Evolutionary conservation across 179 eudicot genomes (phyloP).

Genomic region (Actinidia polygama): DNA sequence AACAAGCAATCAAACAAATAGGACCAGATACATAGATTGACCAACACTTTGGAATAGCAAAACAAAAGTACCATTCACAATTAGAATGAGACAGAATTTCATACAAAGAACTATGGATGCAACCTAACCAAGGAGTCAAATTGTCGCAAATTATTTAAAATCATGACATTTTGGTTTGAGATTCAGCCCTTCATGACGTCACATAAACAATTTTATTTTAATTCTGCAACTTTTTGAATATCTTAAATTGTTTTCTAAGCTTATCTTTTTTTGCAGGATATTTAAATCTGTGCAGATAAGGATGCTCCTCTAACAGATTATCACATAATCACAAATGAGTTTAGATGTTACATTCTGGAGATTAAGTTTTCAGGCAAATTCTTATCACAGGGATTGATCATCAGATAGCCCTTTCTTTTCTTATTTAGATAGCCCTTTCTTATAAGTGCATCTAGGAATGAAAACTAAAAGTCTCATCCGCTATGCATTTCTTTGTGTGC

Average conservation of each 20-base stretch:
- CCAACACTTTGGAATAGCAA: too few species aligned
- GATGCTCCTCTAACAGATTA: background rate
- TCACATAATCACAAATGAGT: background rate
- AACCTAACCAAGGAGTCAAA: background rate
- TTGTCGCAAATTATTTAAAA: background rate
- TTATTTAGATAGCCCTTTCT: background rate
- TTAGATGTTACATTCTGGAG: background rate
- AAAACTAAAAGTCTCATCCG: background rate
- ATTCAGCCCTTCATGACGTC: background rate
- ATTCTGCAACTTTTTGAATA: background rate
- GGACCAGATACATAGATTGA: too few species aligned
- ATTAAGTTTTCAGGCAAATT: background rate
- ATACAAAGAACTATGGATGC: background rate
- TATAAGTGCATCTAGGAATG: background rate
- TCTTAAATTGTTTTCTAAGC: background rate
- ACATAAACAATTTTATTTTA: background rate
- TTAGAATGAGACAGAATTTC: background rate
- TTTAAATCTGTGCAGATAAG: background rate
- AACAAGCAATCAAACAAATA: too few species aligned
- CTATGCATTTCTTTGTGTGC: background rate
- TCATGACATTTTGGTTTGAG: background rate
- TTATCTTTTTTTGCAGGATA: background rate
- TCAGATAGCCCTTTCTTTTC: background rate
- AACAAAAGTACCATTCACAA: background rate
- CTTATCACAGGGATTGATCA: background rate